Percentiles rank a stretch among this genome's conserved stretches.
Evolutionary conservation across 1,284 basidiomycete species (phyloP).

Genomic region (Ustilago tritici): DNA sequence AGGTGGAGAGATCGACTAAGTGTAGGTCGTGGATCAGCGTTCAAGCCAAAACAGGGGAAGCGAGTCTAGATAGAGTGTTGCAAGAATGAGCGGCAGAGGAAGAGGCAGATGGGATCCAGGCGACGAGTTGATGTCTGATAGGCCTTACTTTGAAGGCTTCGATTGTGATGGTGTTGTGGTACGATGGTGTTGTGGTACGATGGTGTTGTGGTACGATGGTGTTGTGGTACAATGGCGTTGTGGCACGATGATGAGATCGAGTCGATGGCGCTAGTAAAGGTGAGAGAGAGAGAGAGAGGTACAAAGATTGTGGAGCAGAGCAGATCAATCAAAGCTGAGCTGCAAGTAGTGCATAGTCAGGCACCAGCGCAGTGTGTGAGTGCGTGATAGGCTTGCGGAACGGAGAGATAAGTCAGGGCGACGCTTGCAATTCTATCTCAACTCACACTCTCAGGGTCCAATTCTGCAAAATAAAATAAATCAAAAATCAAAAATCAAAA

Average conservation of each 20-base stretch:
- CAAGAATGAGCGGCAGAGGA: not conserved
- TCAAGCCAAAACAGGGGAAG: not conserved
- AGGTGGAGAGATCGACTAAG: not conserved
- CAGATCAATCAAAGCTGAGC: not conserved
- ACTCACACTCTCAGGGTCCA: constrained; percentile 10
- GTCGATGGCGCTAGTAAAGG: not conserved
- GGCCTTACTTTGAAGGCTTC: not conserved
- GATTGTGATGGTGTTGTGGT: not conserved
- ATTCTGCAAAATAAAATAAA: not conserved
- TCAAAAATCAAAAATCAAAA: no score
- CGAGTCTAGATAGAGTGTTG: not conserved
- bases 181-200: not conserved
- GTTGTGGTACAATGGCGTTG: not conserved
- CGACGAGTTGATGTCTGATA: not conserved
- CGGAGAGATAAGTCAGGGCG: constrained; percentile 19
- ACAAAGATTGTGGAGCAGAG: constrained; percentile 1
- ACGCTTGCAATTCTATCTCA: constrained; percentile 4
- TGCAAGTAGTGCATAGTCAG: not conserved
- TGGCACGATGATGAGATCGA: not conserved
- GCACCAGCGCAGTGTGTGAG: not conserved
- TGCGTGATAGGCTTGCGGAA: not conserved
- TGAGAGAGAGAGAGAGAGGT: not conserved
- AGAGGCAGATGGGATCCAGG: not conserved
- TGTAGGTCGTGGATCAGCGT: not conserved
- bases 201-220: not conserved